These are phyloP conservation scores for Mimosa bimucronata DNA, from an alignment of 306 rosid species.

Conservation along the genomic window DNA sequence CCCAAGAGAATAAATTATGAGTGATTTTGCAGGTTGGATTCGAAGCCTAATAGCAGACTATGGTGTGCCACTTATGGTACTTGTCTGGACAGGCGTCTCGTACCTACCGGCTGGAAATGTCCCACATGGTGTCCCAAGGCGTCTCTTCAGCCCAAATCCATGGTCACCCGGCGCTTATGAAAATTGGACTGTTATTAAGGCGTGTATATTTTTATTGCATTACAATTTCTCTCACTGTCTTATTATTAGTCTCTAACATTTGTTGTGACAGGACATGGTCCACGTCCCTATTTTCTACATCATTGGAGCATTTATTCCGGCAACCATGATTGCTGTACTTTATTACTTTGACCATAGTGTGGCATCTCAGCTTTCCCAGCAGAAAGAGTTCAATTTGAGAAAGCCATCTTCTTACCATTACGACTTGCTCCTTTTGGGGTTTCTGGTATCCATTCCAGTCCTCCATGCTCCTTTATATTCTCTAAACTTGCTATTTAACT, in stretches of 20 bases:
- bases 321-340: slow-evolving; percentile 97
- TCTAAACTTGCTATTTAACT: background rate
- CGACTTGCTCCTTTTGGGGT: slow-evolving; percentile 88
- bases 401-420: slow-evolving; percentile 95
- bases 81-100: slow-evolving; percentile 90
- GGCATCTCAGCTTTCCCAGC: slow-evolving; percentile 97
- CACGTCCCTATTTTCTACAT: slow-evolving; percentile 83
- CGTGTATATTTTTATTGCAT: slow-evolving; percentile 31
- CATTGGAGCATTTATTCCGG: slow-evolving; percentile 96
- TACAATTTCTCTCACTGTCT: background rate
- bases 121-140: slow-evolving; percentile 88
- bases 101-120: slow-evolving; percentile 76
- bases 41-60: slow-evolving; percentile 94
- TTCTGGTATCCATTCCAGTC: slow-evolving; percentile 61
- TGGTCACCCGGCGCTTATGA: slow-evolving; percentile 99
- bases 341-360: slow-evolving; percentile 98
- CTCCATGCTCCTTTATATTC: background rate
- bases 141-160: slow-evolving; percentile 96
- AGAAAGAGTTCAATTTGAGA: slow-evolving; percentile 94
- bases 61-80: slow-evolving; percentile 96
- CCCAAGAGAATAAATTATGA: background rate
- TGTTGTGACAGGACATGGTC: slow-evolving; percentile 73
- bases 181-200: slow-evolving; percentile 96
- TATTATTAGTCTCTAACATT: slow-evolving; percentile 5
- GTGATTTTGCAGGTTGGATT: slow-evolving; percentile 65